Conservation (phyloP, 1,284 basidiomycete species). For the Irpex sp. region DNA sequence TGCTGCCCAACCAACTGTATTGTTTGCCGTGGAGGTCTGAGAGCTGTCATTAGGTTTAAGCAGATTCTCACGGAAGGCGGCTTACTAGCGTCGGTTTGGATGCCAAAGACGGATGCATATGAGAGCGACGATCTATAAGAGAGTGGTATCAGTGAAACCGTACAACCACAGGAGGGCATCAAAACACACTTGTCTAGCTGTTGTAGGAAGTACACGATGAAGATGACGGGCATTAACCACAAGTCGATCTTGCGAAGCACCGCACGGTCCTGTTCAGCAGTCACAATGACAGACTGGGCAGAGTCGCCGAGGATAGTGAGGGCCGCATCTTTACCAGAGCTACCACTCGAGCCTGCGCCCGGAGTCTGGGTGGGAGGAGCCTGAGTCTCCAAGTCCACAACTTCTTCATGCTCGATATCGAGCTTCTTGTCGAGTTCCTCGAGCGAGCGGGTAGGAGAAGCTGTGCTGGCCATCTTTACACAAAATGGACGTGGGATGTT, state of each 20-base stretch:
- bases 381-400: slow-evolving; percentile 2
- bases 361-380: not conserved
- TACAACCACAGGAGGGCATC: not conserved
- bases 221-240: slow-evolving; percentile 36
- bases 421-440: slow-evolving; percentile 4
- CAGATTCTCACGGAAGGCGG: not conserved
- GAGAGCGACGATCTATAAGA: slow-evolving; percentile 33
- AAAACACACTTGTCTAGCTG: slow-evolving; percentile 34
- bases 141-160: not conserved
- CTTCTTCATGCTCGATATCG: slow-evolving; percentile 10
- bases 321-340: slow-evolving; percentile 28
- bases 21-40: slow-evolving; percentile 36
- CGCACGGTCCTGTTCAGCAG: slow-evolving; percentile 28
- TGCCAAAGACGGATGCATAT: slow-evolving; percentile 38
- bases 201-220: slow-evolving; percentile 38
- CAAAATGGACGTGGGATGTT: not conserved
- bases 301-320: slow-evolving; percentile 29
- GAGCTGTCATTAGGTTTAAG: not conserved
- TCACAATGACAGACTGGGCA: slow-evolving; percentile 23
- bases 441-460: not conserved
- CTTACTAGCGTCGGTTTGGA: slow-evolving; percentile 32
- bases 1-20: slow-evolving; percentile 41
- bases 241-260: slow-evolving; percentile 37
- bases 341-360: not conserved
- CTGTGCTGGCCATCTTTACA: not conserved